Evolutionary conservation across 495 filamentous ascomycete genomes (phyloP).

Genomic region (Neurospora intermedia): DNA sequence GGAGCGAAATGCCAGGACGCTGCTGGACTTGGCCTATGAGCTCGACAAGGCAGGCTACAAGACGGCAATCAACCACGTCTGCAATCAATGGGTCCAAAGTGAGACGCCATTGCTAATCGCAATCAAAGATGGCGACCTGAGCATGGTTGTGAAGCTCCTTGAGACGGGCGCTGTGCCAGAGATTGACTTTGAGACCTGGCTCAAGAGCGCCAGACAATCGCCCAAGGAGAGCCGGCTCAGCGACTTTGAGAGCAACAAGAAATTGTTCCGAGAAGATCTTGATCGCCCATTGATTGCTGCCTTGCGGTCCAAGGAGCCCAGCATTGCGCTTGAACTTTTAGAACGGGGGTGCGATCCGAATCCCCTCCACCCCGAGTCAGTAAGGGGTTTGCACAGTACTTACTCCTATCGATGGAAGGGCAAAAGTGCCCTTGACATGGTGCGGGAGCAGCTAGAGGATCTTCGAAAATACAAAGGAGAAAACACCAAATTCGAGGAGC

Average conservation of each 20-base stretch:
- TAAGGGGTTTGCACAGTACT: conserved; percentile 19
- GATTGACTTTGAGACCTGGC: conserved; percentile 35
- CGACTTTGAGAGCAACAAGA: conserved; percentile 31
- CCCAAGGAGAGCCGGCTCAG: conserved; percentile 13
- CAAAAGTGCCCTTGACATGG: conserved; percentile 44
- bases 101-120: conserved; percentile 27
- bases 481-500: not conserved
- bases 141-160: conserved; percentile 30
- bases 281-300: conserved; percentile 54
- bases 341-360: conserved; percentile 49
- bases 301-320: conserved; percentile 36
- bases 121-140: conserved; percentile 19
- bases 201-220: conserved; percentile 28
- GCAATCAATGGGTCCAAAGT: conserved; percentile 20
- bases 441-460: conserved; percentile 35
- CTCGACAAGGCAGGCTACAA: conserved; percentile 50
- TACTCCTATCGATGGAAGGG: conserved; percentile 16
- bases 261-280: conserved; percentile 22
- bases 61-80: conserved; percentile 53
- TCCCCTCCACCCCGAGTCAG: conserved; percentile 26
- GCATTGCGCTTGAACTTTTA: conserved; percentile 45
- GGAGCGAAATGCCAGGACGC: conserved; percentile 32
- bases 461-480: conserved; percentile 36
- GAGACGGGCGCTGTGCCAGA: conserved; percentile 28
- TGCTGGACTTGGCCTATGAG: conserved; percentile 49